phyloP scores from a whole-genome alignment of 306 rosid species.

The Oxytropis ochrocephala region DNA sequence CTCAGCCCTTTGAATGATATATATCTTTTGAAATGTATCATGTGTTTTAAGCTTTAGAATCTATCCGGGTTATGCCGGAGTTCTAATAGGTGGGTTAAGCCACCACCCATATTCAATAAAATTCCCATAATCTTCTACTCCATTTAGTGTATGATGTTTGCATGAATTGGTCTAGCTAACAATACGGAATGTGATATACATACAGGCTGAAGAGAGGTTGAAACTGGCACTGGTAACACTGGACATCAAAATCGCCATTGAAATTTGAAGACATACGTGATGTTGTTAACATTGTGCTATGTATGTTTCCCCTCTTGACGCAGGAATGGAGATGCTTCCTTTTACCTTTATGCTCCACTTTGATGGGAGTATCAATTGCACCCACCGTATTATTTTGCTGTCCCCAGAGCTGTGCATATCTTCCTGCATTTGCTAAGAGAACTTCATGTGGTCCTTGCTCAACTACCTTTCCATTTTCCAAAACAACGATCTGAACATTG shows the following conservation, averaged over 20 bases:
- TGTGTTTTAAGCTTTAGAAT: no score
- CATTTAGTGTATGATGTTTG: background rate
- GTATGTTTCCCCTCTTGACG: background rate
- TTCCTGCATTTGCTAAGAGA: constrained; percentile 72
- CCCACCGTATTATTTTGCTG: constrained; percentile 89
- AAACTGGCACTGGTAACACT: background rate
- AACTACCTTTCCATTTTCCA: constrained; percentile 88
- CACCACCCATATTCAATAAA: no score
- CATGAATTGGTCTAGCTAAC: constrained; percentile 10
- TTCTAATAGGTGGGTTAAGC: no score
- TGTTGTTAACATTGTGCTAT: background rate
- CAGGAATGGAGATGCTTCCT: background rate
- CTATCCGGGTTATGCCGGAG: no score
- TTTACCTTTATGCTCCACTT: constrained; percentile 30
- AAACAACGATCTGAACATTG: constrained; percentile 66
- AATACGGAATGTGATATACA: background rate
- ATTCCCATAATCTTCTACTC: no score
- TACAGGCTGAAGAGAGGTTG: background rate
- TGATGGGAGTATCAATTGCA: constrained; percentile 55
- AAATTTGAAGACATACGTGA: background rate
- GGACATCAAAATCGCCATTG: constrained; percentile 5
- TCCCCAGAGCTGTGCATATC: constrained; percentile 97
- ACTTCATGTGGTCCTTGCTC: constrained; percentile 94
- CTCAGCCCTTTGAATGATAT: no score
- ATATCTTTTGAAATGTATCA: no score